Conservation (phyloP, 345 rosid genomes). For the Salix brachista region DNA sequence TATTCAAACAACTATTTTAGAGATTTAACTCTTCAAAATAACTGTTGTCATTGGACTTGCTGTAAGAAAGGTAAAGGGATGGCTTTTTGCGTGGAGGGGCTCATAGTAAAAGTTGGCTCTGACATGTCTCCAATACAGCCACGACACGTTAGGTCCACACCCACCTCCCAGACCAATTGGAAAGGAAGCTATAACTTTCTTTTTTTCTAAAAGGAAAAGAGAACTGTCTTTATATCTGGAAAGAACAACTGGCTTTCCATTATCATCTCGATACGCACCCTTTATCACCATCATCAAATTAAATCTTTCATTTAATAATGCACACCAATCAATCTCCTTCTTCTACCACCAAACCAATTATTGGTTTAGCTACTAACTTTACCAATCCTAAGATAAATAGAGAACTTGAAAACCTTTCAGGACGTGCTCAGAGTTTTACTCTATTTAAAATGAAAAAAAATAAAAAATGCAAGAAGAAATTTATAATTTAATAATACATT, state of each 20-base stretch:
- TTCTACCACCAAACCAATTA: no score
- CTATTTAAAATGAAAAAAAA: no score
- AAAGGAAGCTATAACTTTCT: conserved; percentile 11
- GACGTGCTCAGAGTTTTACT: no score
- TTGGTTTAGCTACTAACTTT: no score
- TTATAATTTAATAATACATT: no score
- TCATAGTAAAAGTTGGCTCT: conserved; percentile 16
- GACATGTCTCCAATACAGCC: conserved; percentile 34
- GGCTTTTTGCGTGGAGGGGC: background rate
- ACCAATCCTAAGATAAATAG: no score
- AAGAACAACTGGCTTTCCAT: conserved; percentile 82
- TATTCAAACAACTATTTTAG: no score
- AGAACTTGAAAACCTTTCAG: no score
- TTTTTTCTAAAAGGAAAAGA: background rate
- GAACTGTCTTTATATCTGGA: background rate
- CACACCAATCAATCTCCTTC: no score
- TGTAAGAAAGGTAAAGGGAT: conserved; percentile 12
- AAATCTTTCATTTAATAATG: background rate
- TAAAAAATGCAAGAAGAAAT: no score
- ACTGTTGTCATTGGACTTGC: no score
- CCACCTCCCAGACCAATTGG: conserved; percentile 20
- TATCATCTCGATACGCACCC: conserved; percentile 97
- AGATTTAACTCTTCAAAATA: no score
- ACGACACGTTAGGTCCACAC: conserved; percentile 31
- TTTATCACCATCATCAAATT: conserved; percentile 8